Evolutionary conservation across 2,329 filamentous ascomycete species (phyloP).

Genomic region (Apiospora kogelbergensis): DNA sequence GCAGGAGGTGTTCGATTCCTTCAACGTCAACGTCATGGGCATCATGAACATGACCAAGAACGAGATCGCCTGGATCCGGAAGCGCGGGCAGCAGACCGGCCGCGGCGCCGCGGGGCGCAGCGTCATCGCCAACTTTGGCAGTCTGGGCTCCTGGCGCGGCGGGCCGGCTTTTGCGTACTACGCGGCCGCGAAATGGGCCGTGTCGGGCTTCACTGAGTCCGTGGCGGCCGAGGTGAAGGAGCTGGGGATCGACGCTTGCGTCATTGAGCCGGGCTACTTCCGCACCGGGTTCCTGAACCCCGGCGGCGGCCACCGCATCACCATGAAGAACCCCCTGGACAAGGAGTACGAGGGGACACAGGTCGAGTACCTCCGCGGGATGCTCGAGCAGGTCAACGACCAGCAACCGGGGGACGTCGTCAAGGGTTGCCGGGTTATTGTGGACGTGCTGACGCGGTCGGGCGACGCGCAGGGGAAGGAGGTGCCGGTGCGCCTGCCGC

Average conservation of each 20-base stretch:
- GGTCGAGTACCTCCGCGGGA: slow-evolving; percentile 28
- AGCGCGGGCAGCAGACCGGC: slow-evolving; percentile 14
- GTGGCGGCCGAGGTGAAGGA: slow-evolving; percentile 34
- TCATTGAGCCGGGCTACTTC: slow-evolving; percentile 54
- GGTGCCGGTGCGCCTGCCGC: slow-evolving; percentile 52
- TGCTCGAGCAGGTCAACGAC: slow-evolving; percentile 38
- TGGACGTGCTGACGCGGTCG: slow-evolving; percentile 54
- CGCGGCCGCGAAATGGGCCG: slow-evolving; percentile 39
- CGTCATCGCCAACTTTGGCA: slow-evolving; percentile 42
- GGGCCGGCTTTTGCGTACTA: slow-evolving; percentile 34
- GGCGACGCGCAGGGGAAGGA: slow-evolving; percentile 47
- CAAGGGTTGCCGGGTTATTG: slow-evolving; percentile 51
- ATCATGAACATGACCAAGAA: slow-evolving; percentile 37
- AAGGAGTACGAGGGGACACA: slow-evolving; percentile 30
- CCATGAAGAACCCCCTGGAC: slow-evolving; percentile 27
- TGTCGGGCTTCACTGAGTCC: slow-evolving; percentile 37
- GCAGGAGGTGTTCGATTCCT: slow-evolving; percentile 27
- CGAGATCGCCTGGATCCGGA: slow-evolving; percentile 38
- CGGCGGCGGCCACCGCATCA: slow-evolving; percentile 26
- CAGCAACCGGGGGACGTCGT: slow-evolving; percentile 55
- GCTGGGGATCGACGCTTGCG: slow-evolving; percentile 39
- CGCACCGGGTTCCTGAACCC: slow-evolving; percentile 48
- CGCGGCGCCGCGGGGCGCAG: slow-evolving; percentile 18
- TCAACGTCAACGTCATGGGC: slow-evolving; percentile 43
- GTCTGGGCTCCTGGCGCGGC: slow-evolving; percentile 37